Evolutionary conservation across 257 asterid genomes (phyloP).

Genomic region (Nemophila menziesii): DNA sequence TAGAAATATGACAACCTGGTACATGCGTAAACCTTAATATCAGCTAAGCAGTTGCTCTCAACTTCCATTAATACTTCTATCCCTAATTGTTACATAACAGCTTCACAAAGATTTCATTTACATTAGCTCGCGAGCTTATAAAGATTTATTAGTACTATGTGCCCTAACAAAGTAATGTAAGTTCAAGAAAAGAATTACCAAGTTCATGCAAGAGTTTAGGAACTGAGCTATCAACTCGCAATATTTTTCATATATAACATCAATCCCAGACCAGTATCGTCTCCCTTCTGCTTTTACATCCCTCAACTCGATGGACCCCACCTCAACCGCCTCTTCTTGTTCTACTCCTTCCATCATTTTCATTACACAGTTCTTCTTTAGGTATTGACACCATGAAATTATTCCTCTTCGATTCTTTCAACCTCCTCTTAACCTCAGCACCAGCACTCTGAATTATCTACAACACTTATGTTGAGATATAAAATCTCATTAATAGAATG

Average conservation of each 20-base stretch:
- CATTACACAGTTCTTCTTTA: constrained; percentile 56
- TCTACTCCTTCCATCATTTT: constrained; percentile 45
- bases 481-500: too few species aligned
- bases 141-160: too few species aligned
- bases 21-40: too few species aligned
- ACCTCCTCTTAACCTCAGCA: constrained; percentile 79
- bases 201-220: constrained; percentile 72
- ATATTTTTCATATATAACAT: constrained; percentile 73
- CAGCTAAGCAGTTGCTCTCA: too few species aligned
- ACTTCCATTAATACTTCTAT: too few species aligned
- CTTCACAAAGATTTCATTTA: too few species aligned
- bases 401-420: constrained; percentile 79
- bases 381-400: constrained; percentile 94
- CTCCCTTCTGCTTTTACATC: constrained; percentile 80
- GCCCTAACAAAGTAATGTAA: too few species aligned
- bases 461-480: constrained; percentile 31
- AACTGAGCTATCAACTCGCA: constrained; percentile 48
- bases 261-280: constrained; percentile 83
- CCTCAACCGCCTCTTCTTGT: constrained; percentile 71
- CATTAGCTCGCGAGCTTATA: too few species aligned
- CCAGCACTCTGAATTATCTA: constrained; percentile 45
- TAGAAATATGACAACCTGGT: too few species aligned
- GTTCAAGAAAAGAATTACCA: constrained; percentile 47
- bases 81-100: too few species aligned
- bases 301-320: constrained; percentile 73